Evolutionary conservation across 441 rosid genomes (phyloP).

Genomic region (Arabidopsis hybrid): DNA sequence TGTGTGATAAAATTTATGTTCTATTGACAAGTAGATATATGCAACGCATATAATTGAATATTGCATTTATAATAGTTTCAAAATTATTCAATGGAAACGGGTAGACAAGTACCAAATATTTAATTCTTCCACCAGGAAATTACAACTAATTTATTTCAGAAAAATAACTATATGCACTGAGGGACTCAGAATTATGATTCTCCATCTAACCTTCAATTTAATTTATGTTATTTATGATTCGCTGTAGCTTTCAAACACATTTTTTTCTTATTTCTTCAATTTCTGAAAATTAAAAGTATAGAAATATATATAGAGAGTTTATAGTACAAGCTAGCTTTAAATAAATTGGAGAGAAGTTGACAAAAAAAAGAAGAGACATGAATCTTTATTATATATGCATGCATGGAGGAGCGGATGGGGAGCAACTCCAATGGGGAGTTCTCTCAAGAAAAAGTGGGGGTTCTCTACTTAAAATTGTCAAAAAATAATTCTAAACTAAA

Average conservation of each 20-base stretch:
- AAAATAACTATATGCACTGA: conserved; percentile 18
- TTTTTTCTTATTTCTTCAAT: conserved; percentile 31
- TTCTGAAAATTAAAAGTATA: conserved; percentile 16
- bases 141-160: conserved; percentile 42
- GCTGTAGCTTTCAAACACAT: conserved; percentile 26
- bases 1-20: conserved; percentile 34
- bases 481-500: too few species aligned
- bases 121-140: conserved; percentile 45
- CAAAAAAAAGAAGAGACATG: conserved; percentile 25
- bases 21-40: conserved; percentile 36
- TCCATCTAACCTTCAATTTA: conserved; percentile 26
- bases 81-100: conserved; percentile 68
- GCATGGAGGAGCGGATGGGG: conserved; percentile 43
- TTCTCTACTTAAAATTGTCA: too few species aligned
- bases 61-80: conserved; percentile 69
- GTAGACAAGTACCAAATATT: conserved; percentile 51
- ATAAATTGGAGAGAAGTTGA: conserved; percentile 12
- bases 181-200: conserved; percentile 23
- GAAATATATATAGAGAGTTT: too few species aligned
- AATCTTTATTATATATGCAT: conserved; percentile 39
- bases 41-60: conserved; percentile 59
- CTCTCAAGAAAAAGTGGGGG: too few species aligned
- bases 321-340: conserved; percentile 21
- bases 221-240: conserved; percentile 12
- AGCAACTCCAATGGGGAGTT: too few species aligned